A percentile compares a stretch with the other conserved stretches of the same genome.
Evolutionary conservation across 208 protist species (phyloP).

Genomic region (Trypanosoma boissoni): DNA sequence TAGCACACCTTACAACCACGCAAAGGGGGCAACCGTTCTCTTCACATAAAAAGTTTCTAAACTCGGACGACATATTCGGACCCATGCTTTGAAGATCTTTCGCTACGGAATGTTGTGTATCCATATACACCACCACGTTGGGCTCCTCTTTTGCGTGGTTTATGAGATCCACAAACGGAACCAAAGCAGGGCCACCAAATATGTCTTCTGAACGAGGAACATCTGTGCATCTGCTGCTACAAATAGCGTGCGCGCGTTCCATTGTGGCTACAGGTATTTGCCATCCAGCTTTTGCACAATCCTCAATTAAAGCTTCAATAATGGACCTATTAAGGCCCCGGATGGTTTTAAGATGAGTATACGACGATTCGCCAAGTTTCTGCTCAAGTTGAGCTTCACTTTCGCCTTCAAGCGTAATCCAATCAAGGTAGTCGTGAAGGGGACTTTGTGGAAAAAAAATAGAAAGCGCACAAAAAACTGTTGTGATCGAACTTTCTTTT

Average conservation of each 20-base stretch:
- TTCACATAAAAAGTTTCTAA: conserved; percentile 1
- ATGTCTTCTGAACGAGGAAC: conserved; percentile 48
- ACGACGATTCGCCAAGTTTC: conserved; percentile 20
- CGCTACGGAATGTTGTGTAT: conserved; percentile 15
- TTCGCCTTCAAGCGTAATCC: conserved; percentile 29
- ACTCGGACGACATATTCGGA: conserved; percentile 18
- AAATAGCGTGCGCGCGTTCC: conserved; percentile 41
- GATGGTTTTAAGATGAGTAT: conserved; percentile 28
- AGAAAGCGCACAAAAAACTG: conserved; percentile 52
- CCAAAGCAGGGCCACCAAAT: conserved; percentile 70
- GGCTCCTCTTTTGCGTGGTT: conserved; percentile 52
- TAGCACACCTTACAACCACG: conserved; percentile 41
- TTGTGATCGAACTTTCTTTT: conserved; percentile 49
- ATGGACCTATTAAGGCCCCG: conserved; percentile 28
- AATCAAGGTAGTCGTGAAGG: conserved; percentile 43
- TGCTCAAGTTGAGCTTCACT: conserved; percentile 6
- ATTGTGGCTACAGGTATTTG: conserved; percentile 30
- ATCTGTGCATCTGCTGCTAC: conserved; percentile 73
- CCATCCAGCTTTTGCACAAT: conserved; percentile 16
- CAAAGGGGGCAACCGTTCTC: conserved; percentile 31
- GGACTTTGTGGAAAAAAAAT: conserved; percentile 30
- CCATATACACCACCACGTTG: conserved; percentile 44
- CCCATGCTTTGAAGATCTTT: conserved; percentile 13
- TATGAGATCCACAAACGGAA: conserved; percentile 76
- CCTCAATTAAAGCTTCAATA: conserved; percentile 13